Evolutionary conservation across 2,329 filamentous ascomycete species (phyloP).

Genomic region (Metarhizium anisopliae): DNA sequence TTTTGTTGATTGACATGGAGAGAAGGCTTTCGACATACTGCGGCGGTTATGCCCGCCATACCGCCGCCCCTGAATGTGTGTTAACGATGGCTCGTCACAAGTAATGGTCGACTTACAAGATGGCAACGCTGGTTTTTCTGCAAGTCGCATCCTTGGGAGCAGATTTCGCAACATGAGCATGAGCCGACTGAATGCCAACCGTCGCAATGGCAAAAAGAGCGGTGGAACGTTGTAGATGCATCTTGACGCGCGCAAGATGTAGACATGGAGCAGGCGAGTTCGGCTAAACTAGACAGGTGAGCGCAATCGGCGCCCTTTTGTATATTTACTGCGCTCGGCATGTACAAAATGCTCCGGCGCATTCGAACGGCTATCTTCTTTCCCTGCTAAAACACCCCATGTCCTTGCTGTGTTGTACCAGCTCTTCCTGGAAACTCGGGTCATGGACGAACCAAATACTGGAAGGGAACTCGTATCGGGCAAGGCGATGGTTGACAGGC

Average conservation of each 20-base stretch:
- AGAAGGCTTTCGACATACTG: slow-evolving; percentile 17
- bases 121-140: slow-evolving; percentile 21
- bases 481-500: too few species aligned
- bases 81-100: neutral
- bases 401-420: too few species aligned
- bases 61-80: slow-evolving; percentile 38
- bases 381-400: too few species aligned
- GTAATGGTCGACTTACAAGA: slow-evolving; percentile 14
- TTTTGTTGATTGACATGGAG: neutral
- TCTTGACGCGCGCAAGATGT: neutral
- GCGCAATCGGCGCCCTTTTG: too few species aligned
- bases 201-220: slow-evolving; percentile 1
- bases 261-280: neutral
- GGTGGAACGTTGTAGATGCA: neutral
- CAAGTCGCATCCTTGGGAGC: slow-evolving; percentile 9
- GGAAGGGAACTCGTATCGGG: too few species aligned
- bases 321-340: too few species aligned
- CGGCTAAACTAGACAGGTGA: neutral
- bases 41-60: slow-evolving; percentile 54
- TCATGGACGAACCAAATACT: too few species aligned
- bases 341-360: too few species aligned
- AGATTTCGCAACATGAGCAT: slow-evolving; percentile 6
- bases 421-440: too few species aligned
- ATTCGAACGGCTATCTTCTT: too few species aligned
- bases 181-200: slow-evolving; percentile 1